Percentiles rank a stretch among this genome's conserved stretches.
phyloP scores from a whole-genome alignment of 108 stramenopile species.

The Cyclotella atomus region DNA sequence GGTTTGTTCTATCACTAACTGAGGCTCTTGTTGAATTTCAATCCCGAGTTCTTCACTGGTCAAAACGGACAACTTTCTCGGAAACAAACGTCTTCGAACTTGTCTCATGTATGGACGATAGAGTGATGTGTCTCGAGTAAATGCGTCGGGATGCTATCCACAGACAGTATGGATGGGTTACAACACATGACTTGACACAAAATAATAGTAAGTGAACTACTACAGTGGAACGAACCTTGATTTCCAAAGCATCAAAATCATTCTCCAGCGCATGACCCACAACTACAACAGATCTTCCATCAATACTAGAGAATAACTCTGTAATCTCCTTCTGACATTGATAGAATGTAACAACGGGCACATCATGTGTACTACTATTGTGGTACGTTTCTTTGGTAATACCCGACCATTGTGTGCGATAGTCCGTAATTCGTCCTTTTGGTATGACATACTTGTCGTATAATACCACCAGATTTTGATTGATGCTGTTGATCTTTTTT shows the following conservation, averaged over 20 bases:
- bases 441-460: slow-evolving; percentile 59
- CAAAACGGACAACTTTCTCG: slow-evolving; percentile 44
- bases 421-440: slow-evolving; percentile 48
- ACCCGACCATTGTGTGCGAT: slow-evolving; percentile 56
- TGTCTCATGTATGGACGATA: slow-evolving; percentile 50
- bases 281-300: slow-evolving; percentile 40
- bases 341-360: slow-evolving; percentile 50
- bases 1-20: not conserved
- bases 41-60: slow-evolving; percentile 53
- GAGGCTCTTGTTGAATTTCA: slow-evolving; percentile 37
- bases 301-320: slow-evolving; percentile 37
- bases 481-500: slow-evolving; percentile 3
- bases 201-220: not conserved
- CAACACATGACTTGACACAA: not conserved
- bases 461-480: slow-evolving; percentile 39
- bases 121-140: slow-evolving; percentile 49
- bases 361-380: not conserved
- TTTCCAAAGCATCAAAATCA: slow-evolving; percentile 58
- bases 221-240: slow-evolving; percentile 26
- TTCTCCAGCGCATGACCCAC: slow-evolving; percentile 57
- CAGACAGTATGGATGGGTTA: not conserved
- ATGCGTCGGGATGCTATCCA: slow-evolving; percentile 35
- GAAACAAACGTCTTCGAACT: slow-evolving; percentile 33
- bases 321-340: slow-evolving; percentile 50
- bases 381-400: slow-evolving; percentile 45